phyloP scores from a whole-genome alignment of 495 filamentous ascomycete genomes.

The Cladorrhinum samala region DNA sequence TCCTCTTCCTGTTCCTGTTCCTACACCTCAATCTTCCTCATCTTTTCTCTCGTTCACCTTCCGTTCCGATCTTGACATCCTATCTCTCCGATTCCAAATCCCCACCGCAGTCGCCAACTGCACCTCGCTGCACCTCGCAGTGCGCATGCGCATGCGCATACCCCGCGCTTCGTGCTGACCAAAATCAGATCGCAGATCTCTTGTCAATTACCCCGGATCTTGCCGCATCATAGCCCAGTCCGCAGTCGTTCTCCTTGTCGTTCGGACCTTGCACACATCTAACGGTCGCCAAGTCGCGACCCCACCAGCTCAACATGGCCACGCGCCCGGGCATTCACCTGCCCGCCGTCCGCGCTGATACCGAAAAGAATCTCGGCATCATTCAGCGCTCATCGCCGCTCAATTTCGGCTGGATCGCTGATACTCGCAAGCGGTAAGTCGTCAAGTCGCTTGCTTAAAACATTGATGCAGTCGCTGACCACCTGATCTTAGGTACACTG shows the following conservation, averaged over 20 bases:
- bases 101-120: too few relatives aligned
- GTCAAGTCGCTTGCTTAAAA: background rate
- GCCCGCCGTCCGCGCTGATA: slow-evolving; percentile 27
- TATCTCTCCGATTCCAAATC: too few relatives aligned
- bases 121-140: too few relatives aligned
- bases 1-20: too few relatives aligned
- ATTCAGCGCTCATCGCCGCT: slow-evolving; percentile 28
- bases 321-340: slow-evolving; percentile 25
- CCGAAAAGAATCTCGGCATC: slow-evolving; percentile 34
- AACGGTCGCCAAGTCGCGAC: background rate
- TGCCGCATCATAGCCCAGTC: too few relatives aligned
- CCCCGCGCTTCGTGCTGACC: background rate
- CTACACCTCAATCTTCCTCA: too few relatives aligned
- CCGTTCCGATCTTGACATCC: too few relatives aligned
- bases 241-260: background rate
- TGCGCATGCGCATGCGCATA: too few relatives aligned
- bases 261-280: background rate
- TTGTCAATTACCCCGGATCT: background rate
- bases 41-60: too few relatives aligned
- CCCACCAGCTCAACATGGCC: slow-evolving; percentile 15
- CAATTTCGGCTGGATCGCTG: slow-evolving; percentile 30
- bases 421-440: slow-evolving; percentile 34
- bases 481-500: slow-evolving; percentile 63
- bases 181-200: background rate
- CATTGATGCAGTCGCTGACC: background rate